phyloP scores from a whole-genome alignment of 768 basidiomycete genomes.

The Sporobolomyces phaffii region DNA sequence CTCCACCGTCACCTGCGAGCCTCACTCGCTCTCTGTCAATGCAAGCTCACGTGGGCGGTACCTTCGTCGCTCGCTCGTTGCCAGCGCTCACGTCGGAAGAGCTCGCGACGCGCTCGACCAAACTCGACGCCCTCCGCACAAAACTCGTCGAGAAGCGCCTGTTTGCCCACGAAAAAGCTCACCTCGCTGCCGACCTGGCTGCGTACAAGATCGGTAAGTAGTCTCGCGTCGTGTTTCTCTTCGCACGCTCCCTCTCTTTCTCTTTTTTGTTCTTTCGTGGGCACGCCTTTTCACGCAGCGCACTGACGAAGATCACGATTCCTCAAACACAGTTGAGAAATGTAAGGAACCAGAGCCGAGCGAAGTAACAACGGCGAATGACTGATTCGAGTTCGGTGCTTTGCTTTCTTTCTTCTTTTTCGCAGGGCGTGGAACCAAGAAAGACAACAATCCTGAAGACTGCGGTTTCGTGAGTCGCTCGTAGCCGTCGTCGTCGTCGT shows the following conservation, averaged over 20 bases:
- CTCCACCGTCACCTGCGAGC: neutral
- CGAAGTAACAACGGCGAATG: too few relatives aligned
- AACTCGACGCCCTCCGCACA: neutral
- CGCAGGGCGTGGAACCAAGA: neutral
- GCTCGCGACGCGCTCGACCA: neutral
- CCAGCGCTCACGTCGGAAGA: neutral
- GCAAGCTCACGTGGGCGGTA: neutral
- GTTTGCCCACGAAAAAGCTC: neutral
- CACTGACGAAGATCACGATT: too few relatives aligned
- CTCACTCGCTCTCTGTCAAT: neutral
- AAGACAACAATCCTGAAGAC: constrained; percentile 2
- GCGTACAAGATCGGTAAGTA: neutral
- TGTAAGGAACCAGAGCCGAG: neutral
- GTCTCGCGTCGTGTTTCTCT: neutral
- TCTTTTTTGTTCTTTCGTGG: too few relatives aligned
- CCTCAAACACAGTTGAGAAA: constrained; percentile 12
- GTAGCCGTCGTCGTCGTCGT: neutral
- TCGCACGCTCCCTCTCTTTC: too few relatives aligned
- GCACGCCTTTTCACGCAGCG: too few relatives aligned
- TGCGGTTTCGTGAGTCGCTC: constrained; percentile 7
- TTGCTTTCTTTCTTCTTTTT: too few relatives aligned
- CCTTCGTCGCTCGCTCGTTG: too few relatives aligned
- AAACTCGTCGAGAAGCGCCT: neutral
- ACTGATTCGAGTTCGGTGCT: too few relatives aligned
- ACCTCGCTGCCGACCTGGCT: neutral